These are phyloP conservation scores for Vitis hybrid DNA, from an alignment of 177 flowering plant genomes.

Conservation along the genomic window DNA sequence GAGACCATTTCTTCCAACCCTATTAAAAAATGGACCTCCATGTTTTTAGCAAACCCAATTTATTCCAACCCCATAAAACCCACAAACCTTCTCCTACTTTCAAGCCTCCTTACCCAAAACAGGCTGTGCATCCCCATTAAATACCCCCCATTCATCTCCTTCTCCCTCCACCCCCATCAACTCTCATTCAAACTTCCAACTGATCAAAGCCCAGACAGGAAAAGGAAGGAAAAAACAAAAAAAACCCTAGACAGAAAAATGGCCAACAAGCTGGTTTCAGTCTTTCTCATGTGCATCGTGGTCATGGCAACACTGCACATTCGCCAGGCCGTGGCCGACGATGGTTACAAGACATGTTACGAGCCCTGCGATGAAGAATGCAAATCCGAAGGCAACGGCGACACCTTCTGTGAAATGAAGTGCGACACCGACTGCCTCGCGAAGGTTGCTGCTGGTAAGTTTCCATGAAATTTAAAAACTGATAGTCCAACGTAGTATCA, in stretches of 20 bases:
- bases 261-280: conserved; percentile 23
- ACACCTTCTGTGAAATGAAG: conserved; percentile 28
- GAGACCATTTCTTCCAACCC: too few relatives aligned
- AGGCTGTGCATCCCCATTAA: too few relatives aligned
- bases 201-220: not conserved
- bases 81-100: too few relatives aligned
- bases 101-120: not conserved
- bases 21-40: not conserved
- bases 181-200: too few relatives aligned
- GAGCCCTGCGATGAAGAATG: conserved; percentile 9
- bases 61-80: not conserved
- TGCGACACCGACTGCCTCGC: conserved; percentile 22
- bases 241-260: not conserved
- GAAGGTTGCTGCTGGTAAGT: conserved; percentile 18
- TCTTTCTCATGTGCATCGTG: conserved; percentile 28
- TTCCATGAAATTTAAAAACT: too few relatives aligned
- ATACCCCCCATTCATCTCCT: not conserved
- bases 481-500: fast-evolving
- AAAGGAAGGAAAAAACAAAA: not conserved
- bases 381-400: conserved; percentile 1
- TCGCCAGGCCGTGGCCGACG: not conserved
- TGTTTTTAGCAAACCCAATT: not conserved
- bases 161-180: not conserved
- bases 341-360: conserved; percentile 9
- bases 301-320: conserved; percentile 19